These are phyloP conservation scores for Solanum bukasovii DNA, from an alignment of 257 asterid genomes.

Conservation along the genomic window DNA sequence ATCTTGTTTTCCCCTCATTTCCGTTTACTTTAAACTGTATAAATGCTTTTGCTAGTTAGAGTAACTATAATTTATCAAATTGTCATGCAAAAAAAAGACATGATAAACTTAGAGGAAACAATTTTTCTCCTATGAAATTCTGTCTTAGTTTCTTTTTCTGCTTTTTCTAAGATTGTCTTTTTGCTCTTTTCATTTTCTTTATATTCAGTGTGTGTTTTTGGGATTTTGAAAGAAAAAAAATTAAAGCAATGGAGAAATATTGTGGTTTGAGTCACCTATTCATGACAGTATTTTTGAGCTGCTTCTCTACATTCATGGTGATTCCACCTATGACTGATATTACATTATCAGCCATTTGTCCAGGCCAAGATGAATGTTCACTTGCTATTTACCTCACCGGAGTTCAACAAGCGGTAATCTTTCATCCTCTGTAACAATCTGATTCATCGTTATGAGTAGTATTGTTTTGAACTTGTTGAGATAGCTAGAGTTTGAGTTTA, in stretches of 20 bases:
- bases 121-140: not conserved
- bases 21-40: not conserved
- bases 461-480: not conserved
- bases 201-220: not conserved
- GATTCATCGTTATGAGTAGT: not conserved
- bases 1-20: not conserved
- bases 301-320: constrained; percentile 78
- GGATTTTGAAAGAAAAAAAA: not conserved
- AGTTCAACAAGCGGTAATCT: constrained; percentile 65
- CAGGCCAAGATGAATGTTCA: constrained; percentile 69
- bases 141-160: not conserved
- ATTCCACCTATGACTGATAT: constrained; percentile 82
- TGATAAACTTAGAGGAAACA: not conserved
- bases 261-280: constrained; percentile 73
- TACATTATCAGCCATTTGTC: constrained; percentile 75
- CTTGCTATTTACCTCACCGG: constrained; percentile 86
- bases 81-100: not conserved
- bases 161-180: not conserved
- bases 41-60: not conserved
- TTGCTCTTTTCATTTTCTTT: not conserved
- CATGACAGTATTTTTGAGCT: constrained; percentile 74
- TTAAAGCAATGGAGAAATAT: not conserved
- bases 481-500: not conserved
- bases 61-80: not conserved
- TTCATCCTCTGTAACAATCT: not conserved